Evolutionary conservation across 1,284 basidiomycete species (phyloP).

Genomic region (Vanrija pseudolonga): DNA sequence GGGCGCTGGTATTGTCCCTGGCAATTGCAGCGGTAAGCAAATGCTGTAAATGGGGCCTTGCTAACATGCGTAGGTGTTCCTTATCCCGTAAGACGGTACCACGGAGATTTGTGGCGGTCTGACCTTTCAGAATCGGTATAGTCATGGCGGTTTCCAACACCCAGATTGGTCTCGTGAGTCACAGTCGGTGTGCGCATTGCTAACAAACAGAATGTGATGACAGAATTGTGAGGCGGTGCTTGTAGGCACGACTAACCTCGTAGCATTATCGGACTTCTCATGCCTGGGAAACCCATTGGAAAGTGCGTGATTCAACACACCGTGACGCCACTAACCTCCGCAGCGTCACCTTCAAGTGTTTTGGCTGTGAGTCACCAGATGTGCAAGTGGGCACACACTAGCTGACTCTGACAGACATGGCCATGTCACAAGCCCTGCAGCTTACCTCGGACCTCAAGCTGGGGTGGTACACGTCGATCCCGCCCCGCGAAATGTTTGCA

Average conservation of each 20-base stretch:
- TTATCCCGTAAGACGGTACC: slow-evolving; percentile 35
- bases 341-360: slow-evolving; percentile 50
- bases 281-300: slow-evolving; percentile 54
- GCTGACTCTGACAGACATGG: slow-evolving; percentile 46
- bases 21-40: slow-evolving; percentile 46
- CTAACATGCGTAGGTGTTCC: slow-evolving; percentile 33
- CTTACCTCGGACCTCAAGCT: slow-evolving; percentile 53
- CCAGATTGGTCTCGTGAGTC: slow-evolving; percentile 47
- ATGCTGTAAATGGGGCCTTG: neutral
- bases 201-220: slow-evolving; percentile 48
- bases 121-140: slow-evolving; percentile 48
- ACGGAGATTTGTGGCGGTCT: slow-evolving; percentile 22
- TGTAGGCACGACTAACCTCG: neutral
- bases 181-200: neutral
- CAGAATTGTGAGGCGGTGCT: slow-evolving; percentile 46
- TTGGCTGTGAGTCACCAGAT: slow-evolving; percentile 34
- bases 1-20: slow-evolving; percentile 52
- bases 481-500: slow-evolving; percentile 52
- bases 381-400: slow-evolving; percentile 5
- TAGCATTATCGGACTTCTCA: slow-evolving; percentile 51
- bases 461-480: slow-evolving; percentile 48
- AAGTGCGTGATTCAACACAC: slow-evolving; percentile 41
- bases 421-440: slow-evolving; percentile 48
- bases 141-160: slow-evolving; percentile 54
- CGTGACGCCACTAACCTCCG: slow-evolving; percentile 5